Conservation (phyloP, 495 filamentous ascomycete species). For the Rostrohypoxylon terebratum region DNA sequence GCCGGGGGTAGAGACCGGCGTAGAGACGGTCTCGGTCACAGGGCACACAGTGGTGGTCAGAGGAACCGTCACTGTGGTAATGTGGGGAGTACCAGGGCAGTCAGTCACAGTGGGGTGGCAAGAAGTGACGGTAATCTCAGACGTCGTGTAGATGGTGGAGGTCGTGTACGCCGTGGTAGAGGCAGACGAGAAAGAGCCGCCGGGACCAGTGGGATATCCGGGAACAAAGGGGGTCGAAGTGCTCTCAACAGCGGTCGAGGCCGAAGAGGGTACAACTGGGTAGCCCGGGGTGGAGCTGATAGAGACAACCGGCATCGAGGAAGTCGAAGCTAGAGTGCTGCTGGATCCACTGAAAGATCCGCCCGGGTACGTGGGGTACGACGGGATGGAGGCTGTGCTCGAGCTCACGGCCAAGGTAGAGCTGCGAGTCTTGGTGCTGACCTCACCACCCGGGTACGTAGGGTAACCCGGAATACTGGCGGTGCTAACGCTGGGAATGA, state of each 20-base stretch:
- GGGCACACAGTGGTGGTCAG: constrained; percentile 36
- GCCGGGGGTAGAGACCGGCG: neutral
- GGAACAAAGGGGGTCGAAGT: neutral
- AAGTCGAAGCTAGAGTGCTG: constrained; percentile 1
- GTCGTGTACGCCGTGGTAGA: constrained; percentile 16
- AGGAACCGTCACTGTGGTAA: constrained; percentile 35
- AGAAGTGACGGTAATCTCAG: constrained; percentile 66
- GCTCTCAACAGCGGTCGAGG: constrained; percentile 2
- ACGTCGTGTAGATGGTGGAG: constrained; percentile 20
- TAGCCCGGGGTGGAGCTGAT: neutral
- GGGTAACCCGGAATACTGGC: neutral
- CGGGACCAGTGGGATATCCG: constrained; percentile 3
- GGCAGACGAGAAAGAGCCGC: neutral
- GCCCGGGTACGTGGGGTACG: constrained; percentile 12
- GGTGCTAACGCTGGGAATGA: neutral
- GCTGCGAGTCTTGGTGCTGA: no score
- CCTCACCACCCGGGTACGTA: no score
- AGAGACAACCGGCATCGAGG: neutral
- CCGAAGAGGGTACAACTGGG: neutral
- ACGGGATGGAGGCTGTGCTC: constrained; percentile 1
- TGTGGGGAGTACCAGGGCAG: constrained; percentile 56
- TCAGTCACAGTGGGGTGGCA: constrained; percentile 65
- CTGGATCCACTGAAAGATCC: constrained; percentile 1
- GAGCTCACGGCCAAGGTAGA: no score
- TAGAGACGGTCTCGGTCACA: constrained; percentile 7